Conservation (phyloP, 768 basidiomycete genomes). For the Rhodosporidiobolus sp. region DNA sequence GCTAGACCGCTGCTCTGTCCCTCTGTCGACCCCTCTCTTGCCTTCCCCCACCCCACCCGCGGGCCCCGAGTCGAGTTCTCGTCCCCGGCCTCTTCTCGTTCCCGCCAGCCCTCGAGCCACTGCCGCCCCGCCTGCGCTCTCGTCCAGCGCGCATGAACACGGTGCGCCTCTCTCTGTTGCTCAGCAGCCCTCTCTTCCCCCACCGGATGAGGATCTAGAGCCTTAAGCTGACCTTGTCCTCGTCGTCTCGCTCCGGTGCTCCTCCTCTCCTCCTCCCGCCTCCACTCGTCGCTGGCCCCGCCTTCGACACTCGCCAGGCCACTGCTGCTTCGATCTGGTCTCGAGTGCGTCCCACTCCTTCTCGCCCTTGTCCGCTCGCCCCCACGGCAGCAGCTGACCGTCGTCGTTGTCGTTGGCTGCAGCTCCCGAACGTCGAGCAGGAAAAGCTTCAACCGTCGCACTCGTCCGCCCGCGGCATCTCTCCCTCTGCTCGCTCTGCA, state of each 20-base stretch:
- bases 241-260: background rate
- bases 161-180: no score
- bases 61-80: background rate
- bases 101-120: no score
- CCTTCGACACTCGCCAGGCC: background rate
- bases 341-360: background rate
- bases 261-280: background rate
- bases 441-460: background rate
- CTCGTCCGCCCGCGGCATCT: background rate
- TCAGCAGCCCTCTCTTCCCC: background rate
- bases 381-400: background rate
- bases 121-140: background rate
- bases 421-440: constrained; percentile 29
- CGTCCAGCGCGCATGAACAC: background rate
- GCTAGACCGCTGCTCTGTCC: no score
- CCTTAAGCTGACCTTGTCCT: no score
- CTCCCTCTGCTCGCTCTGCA: constrained; percentile 1
- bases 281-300: background rate
- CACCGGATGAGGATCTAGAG: background rate
- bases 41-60: no score
- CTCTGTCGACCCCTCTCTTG: no score
- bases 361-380: background rate
- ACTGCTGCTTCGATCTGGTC: constrained; percentile 24
- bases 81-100: background rate
- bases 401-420: background rate